phyloP scores from a whole-genome alignment of 345 rosid genomes.

The Hibiscus syriacus region DNA sequence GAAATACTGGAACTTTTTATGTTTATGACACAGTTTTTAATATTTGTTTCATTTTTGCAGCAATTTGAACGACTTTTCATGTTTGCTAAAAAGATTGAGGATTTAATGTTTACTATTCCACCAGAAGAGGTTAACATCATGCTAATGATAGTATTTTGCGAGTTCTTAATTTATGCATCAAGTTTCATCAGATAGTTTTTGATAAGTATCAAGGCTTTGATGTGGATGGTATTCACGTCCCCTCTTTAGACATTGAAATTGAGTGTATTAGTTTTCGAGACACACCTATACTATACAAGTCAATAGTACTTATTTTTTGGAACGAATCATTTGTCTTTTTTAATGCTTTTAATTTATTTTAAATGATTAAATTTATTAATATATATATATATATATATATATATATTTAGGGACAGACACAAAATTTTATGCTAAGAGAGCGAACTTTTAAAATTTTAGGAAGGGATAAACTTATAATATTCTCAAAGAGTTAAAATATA shows the following conservation, averaged over 20 bases:
- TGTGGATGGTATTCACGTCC: not conserved
- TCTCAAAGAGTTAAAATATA: no score
- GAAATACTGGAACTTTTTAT: not conserved
- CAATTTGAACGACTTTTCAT: constrained; percentile 95
- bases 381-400: no score
- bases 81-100: constrained; percentile 87
- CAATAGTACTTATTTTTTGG: no score
- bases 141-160: constrained; percentile 1
- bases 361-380: no score
- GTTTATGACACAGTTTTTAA: constrained; percentile 6
- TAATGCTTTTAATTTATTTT: no score
- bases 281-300: no score
- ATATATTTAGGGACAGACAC: no score
- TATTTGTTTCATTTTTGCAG: constrained; percentile 35
- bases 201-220: not conserved
- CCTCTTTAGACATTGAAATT: not conserved
- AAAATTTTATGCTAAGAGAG: no score
- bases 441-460: no score
- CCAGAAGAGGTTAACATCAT: constrained; percentile 91
- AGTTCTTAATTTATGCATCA: not conserved
- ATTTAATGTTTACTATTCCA: constrained; percentile 86
- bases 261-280: no score
- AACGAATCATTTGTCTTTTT: no score
- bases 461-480: no score
- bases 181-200: not conserved